phyloP scores from a whole-genome alignment of 768 basidiomycete species.

The Termitomyces sp. region DNA sequence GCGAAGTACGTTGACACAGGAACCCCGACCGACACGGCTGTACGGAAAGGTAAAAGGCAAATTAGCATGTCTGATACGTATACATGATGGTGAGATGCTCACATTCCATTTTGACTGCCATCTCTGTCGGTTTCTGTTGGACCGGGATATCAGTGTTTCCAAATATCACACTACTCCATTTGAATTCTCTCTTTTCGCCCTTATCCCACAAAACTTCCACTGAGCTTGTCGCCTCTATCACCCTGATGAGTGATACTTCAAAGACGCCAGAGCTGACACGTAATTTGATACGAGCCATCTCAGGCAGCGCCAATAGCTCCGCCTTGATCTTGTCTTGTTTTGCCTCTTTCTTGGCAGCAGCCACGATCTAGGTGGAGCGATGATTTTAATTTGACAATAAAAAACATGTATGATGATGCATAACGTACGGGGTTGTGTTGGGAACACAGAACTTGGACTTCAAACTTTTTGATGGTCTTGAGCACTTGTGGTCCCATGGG shows the following conservation, averaged over 20 bases:
- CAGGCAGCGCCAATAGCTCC: slow-evolving; percentile 66
- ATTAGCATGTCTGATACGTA: background rate
- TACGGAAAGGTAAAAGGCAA: slow-evolving; percentile 6
- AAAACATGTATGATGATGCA: background rate
- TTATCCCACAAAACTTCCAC: slow-evolving; percentile 84
- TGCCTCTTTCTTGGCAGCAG: slow-evolving; percentile 69
- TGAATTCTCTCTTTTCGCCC: slow-evolving; percentile 71
- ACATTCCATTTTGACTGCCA: slow-evolving; percentile 43
- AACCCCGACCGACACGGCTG: slow-evolving; percentile 18
- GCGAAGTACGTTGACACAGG: slow-evolving; percentile 29
- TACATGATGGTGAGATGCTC: slow-evolving; percentile 22
- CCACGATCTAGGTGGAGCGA: slow-evolving; percentile 48
- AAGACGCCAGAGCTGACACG: slow-evolving; percentile 82
- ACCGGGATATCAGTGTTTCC: slow-evolving; percentile 70
- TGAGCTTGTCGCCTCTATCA: slow-evolving; percentile 63
- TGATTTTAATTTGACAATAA: slow-evolving; percentile 1
- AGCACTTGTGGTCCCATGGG: slow-evolving; percentile 33
- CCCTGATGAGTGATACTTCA: slow-evolving; percentile 75
- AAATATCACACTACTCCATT: slow-evolving; percentile 78
- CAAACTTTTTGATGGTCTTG: slow-evolving; percentile 70
- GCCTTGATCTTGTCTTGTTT: slow-evolving; percentile 71
- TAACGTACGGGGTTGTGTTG: slow-evolving; percentile 87
- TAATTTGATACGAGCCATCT: slow-evolving; percentile 78
- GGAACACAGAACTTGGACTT: slow-evolving; percentile 74
- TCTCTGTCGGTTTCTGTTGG: slow-evolving; percentile 67